These are phyloP conservation scores for Epithemia pelagica DNA, from an alignment of 108 stramenopile genomes.

Conservation along the genomic window DNA sequence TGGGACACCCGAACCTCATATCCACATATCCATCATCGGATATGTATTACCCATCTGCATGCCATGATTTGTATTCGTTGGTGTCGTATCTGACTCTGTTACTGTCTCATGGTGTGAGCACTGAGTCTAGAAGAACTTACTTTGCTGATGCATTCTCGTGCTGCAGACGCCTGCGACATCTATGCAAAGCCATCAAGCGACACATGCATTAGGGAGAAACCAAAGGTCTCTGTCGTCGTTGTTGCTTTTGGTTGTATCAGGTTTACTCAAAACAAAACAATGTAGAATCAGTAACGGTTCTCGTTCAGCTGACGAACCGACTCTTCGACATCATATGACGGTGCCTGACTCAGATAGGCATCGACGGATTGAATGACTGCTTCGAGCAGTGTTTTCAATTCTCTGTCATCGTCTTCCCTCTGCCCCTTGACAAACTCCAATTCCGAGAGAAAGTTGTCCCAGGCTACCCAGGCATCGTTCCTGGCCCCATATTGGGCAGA, in stretches of 20 bases:
- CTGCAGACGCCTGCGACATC: not conserved
- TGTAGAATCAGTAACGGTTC: not conserved
- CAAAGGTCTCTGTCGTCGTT: too few relatives aligned
- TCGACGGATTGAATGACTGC: slow-evolving; percentile 3
- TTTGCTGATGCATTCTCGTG: not conserved
- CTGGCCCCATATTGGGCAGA: slow-evolving; percentile 66
- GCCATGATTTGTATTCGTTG: too few relatives aligned
- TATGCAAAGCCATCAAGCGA: too few relatives aligned
- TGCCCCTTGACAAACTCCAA: slow-evolving; percentile 26
- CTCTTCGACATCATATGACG: not conserved
- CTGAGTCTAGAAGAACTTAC: not conserved
- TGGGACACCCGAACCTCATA: too few relatives aligned
- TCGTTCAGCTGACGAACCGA: not conserved
- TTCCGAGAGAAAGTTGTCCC: slow-evolving; percentile 58
- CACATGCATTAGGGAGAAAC: too few relatives aligned
- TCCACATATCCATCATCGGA: too few relatives aligned
- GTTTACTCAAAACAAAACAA: not conserved
- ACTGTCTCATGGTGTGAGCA: too few relatives aligned
- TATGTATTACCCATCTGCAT: too few relatives aligned
- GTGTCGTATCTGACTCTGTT: too few relatives aligned
- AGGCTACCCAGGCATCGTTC: slow-evolving; percentile 76
- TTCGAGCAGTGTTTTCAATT: not conserved
- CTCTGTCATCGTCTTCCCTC: not conserved
- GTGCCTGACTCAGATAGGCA: slow-evolving; percentile 2
- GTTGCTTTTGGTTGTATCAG: not conserved